A percentile compares a stretch with the other conserved stretches of the same genome.
Evolutionary conservation across 2,329 filamentous ascomycete genomes (phyloP).

Genomic region (Karstenula rhodostoma): DNA sequence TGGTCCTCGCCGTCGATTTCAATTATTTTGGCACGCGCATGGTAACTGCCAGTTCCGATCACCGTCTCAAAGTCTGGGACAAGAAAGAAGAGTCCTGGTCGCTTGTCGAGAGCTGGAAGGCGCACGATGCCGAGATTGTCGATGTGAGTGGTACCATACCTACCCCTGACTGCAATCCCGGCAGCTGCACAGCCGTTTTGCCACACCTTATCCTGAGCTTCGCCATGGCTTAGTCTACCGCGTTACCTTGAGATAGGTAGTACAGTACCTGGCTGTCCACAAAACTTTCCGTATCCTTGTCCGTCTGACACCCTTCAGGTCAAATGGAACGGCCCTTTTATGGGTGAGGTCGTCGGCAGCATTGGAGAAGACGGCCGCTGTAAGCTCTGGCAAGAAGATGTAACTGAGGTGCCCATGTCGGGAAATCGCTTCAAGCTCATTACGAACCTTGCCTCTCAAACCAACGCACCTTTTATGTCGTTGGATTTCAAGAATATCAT

Average conservation of each 20-base stretch:
- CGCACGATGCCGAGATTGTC: slow-evolving; percentile 87
- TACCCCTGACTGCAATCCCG: slow-evolving; percentile 23
- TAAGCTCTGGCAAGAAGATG: slow-evolving; percentile 92
- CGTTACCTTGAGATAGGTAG: background rate
- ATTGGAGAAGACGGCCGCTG: slow-evolving; percentile 90
- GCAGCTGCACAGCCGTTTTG: slow-evolving; percentile 29
- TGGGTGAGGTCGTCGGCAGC: slow-evolving; percentile 87
- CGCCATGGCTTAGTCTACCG: background rate
- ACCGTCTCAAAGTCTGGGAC: slow-evolving; percentile 91
- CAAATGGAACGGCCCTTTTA: slow-evolving; percentile 90
- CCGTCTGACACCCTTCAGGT: slow-evolving; percentile 63
- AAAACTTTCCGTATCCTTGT: background rate
- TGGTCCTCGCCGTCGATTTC: slow-evolving; percentile 86
- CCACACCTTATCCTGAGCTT: slow-evolving; percentile 19
- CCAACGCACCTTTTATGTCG: slow-evolving; percentile 75
- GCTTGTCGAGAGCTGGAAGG: slow-evolving; percentile 85
- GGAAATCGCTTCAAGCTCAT: slow-evolving; percentile 82
- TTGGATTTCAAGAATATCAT: slow-evolving; percentile 88
- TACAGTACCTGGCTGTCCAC: background rate
- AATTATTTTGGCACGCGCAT: slow-evolving; percentile 93
- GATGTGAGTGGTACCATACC: slow-evolving; percentile 67
- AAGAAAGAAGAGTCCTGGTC: slow-evolving; percentile 79
- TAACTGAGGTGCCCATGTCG: slow-evolving; percentile 74
- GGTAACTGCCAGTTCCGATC: slow-evolving; percentile 89
- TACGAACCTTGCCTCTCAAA: slow-evolving; percentile 69